Evolutionary conservation across 768 basidiomycete genomes (phyloP).

Genomic region (Lentinus brumalis): DNA sequence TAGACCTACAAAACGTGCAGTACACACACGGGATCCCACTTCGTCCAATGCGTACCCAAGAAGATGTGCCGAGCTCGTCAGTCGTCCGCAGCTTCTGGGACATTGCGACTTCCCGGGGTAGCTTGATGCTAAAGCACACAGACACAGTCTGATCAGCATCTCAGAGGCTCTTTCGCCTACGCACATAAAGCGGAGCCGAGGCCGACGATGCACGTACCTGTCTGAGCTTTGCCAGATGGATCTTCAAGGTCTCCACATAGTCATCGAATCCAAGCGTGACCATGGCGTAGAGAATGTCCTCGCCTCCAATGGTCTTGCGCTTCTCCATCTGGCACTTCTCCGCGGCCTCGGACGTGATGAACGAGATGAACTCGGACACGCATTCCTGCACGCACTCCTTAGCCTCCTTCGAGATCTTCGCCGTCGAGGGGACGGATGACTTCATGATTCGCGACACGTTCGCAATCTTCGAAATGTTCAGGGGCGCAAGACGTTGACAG

Average conservation of each 20-base stretch:
- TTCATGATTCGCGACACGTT: constrained; percentile 99
- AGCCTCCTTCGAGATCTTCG: constrained; percentile 97
- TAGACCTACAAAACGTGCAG: constrained; percentile 9
- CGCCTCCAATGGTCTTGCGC: constrained; percentile 96
- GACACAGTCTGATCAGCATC: too few relatives aligned
- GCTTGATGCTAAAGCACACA: constrained; percentile 10
- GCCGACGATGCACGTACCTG: constrained; percentile 49
- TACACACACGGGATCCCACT: constrained; percentile 11
- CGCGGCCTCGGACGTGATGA: constrained; percentile 96
- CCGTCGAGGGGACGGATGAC: constrained; percentile 80
- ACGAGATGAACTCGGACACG: constrained; percentile 96
- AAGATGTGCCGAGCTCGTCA: not conserved
- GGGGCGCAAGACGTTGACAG: not conserved
- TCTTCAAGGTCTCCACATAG: constrained; percentile 89
- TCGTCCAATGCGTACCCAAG: not conserved
- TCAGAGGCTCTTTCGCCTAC: too few relatives aligned
- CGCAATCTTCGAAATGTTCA: constrained; percentile 79
- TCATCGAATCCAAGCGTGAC: constrained; percentile 89
- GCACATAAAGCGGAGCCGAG: too few relatives aligned
- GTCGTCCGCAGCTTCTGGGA: constrained; percentile 8
- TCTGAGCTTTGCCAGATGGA: constrained; percentile 88
- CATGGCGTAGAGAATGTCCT: constrained; percentile 98
- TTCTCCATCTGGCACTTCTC: constrained; percentile 95
- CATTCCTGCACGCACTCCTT: constrained; percentile 99
- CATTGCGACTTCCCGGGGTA: constrained; percentile 11